Evolutionary conservation across 2,329 filamentous ascomycete genomes (phyloP), one percentile per base, ranked within the genome.

Genomic region (Allantophomopsis lycopodina): DNA sequence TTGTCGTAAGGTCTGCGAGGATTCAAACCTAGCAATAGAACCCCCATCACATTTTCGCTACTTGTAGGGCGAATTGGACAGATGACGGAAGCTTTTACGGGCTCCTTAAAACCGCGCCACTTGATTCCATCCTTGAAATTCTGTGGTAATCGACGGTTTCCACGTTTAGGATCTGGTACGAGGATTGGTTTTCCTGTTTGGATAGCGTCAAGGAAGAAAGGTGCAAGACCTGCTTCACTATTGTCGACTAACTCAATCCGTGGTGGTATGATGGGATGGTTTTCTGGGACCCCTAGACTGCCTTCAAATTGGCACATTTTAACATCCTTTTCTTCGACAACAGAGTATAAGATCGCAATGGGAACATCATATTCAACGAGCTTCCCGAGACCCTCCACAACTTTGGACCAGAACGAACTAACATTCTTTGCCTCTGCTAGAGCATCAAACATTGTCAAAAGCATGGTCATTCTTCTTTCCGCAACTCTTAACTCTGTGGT

Each of bases 31-130:
- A 88, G 65, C 5, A 88, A 69, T 8, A 88, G 66, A 51, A 87
- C 87, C 1, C 82, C 83, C 0, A 84, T 69, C 0, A 81, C 74
- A 3, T 69, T 69, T 39, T 85, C 80, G 3, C 74, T 76, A 2
- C 75, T 63, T 0, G 79, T 86, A 0, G 82, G 79, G 45, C 84
- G 75, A 12, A 89, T 76, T 0, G 83, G 82, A 49, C 84, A 83
- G 3, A 88, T 68, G 3, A 86, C 79, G 10, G 85, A 71, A 1
- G 76, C 75, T 13, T 66, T 68, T 41, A 77, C 81, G 4, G 74
- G 64, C 44, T 85, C 77, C 2, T 73, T 75, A 45, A 81, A 81
- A 0, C 82, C 80, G 4, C 21, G 16, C 35, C 35, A 37, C 35
- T 37, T 15, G 15, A 21, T 37, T 12, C 21, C 35, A 5, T 37